phyloP scores from a whole-genome alignment of 306 rosid species.

The Rosa persica region DNA sequence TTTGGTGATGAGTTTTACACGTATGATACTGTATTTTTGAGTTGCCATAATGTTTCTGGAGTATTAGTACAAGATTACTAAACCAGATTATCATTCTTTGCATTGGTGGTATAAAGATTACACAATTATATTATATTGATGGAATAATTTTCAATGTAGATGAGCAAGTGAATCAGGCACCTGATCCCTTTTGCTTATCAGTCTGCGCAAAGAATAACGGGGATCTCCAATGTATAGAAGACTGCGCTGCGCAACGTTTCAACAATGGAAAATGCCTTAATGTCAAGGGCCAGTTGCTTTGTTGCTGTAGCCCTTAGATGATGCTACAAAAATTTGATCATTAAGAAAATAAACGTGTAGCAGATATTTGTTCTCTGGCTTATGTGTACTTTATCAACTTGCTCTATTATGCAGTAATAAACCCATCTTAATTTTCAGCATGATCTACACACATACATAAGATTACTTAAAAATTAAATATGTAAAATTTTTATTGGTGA shows the following conservation, averaged over 20 bases:
- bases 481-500: too few species aligned
- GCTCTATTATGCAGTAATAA: not conserved
- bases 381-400: too few species aligned
- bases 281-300: not conserved
- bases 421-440: too few species aligned
- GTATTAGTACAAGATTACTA: not conserved
- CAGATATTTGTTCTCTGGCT: too few species aligned
- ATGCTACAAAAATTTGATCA: not conserved
- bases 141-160: not conserved
- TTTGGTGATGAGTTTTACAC: too few species aligned
- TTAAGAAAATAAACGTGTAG: not conserved
- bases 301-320: not conserved
- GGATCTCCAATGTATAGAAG: not conserved
- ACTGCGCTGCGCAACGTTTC: not conserved
- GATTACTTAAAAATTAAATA: too few species aligned
- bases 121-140: not conserved
- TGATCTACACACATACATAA: too few species aligned
- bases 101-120: not conserved
- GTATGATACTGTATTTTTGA: too few species aligned
- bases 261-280: not conserved
- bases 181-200: not conserved
- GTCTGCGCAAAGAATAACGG: not conserved
- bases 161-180: not conserved
- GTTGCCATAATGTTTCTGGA: not conserved
- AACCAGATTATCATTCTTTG: not conserved